phyloP scores from a whole-genome alignment of 371 early-diverging fungal species.

The Mucor irregularis region DNA sequence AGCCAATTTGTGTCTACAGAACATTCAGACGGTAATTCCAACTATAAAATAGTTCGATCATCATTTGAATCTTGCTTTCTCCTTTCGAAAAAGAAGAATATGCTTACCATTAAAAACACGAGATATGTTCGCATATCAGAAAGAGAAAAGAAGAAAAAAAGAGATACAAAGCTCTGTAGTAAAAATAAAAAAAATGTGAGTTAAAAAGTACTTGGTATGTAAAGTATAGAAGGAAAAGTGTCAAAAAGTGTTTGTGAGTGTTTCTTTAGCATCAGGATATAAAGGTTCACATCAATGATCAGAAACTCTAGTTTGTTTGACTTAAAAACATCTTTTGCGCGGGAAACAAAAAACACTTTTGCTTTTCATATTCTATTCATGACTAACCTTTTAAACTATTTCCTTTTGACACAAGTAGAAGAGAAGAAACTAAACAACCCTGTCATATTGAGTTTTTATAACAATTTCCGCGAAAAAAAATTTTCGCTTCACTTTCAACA shows the following conservation, averaged over 20 bases:
- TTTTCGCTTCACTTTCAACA: slow-evolving; percentile 6
- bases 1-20: slow-evolving; percentile 47
- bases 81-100: neutral
- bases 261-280: slow-evolving; percentile 45
- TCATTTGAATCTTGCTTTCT: slow-evolving; percentile 26
- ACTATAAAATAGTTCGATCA: slow-evolving; percentile 43
- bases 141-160: neutral
- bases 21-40: slow-evolving; percentile 55
- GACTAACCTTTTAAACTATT: slow-evolving; percentile 17
- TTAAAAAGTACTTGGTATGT: neutral
- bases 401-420: slow-evolving; percentile 2
- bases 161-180: neutral
- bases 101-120: slow-evolving; percentile 2
- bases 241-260: too few species aligned
- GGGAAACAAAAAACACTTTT: neutral
- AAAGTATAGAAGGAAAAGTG: neutral
- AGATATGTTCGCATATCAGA: neutral
- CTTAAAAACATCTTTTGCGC: slow-evolving; percentile 45
- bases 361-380: neutral
- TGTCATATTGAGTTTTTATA: slow-evolving; percentile 3
- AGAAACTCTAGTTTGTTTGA: slow-evolving; percentile 65
- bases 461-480: slow-evolving; percentile 12
- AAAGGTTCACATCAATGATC: slow-evolving; percentile 47
- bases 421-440: neutral
- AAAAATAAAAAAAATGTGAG: slow-evolving; percentile 2